Conservation (phyloP, 306 rosid genomes). For the Malus asiatica region DNA sequence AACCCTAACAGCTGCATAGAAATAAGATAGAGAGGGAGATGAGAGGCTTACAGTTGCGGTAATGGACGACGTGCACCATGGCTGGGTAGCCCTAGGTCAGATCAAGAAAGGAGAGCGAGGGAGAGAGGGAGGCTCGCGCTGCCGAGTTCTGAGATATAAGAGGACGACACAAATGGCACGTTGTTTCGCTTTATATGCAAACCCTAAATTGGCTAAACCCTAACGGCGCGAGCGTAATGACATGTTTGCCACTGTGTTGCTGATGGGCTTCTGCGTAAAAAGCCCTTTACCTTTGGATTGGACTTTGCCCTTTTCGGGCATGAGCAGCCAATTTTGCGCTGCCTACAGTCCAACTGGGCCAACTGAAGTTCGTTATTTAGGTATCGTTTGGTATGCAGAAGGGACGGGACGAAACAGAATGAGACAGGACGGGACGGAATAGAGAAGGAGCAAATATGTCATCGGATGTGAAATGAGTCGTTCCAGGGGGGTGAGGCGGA, state of each 20-base stretch:
- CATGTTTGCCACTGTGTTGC: not conserved
- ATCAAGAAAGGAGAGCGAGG: not conserved
- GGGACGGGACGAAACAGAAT: no score
- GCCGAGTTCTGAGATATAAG: not conserved
- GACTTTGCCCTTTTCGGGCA: no score
- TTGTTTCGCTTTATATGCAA: constrained; percentile 9
- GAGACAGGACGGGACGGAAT: no score
- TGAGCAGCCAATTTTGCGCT: no score
- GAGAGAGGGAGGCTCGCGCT: not conserved
- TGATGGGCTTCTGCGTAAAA: not conserved
- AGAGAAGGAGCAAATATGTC: no score
- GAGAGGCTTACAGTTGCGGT: constrained; percentile 23
- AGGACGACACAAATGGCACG: not conserved
- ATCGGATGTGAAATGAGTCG: no score
- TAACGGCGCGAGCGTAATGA: not conserved
- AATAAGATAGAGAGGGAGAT: not conserved
- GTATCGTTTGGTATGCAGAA: no score
- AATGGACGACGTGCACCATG: constrained; percentile 31
- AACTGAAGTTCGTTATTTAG: no score
- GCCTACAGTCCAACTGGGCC: no score
- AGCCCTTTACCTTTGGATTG: no score
- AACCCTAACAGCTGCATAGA: not conserved
- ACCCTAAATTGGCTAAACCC: constrained; percentile 12
- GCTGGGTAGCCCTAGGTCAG: constrained; percentile 1
- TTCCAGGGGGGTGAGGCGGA: no score